These are phyloP conservation scores for Carallia brachiata DNA, from an alignment of 345 rosid genomes.

Conservation along the genomic window DNA sequence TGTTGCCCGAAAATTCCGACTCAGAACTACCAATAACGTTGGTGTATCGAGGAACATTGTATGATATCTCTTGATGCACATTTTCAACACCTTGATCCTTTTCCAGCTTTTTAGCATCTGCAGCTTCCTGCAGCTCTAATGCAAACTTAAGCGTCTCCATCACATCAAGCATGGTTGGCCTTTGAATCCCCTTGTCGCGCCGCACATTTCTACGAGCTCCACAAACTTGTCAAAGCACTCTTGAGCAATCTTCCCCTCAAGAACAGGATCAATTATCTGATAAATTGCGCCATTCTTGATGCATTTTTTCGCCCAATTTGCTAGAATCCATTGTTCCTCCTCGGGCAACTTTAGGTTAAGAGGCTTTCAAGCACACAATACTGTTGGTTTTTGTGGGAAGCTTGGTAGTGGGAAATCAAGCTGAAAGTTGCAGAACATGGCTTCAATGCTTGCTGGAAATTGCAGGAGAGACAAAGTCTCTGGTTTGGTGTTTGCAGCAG, in stretches of 20 bases:
- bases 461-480: too few relatives aligned
- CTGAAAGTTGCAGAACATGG: too few relatives aligned
- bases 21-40: not conserved
- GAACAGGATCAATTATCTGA: not conserved
- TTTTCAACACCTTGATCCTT: not conserved
- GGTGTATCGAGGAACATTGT: not conserved
- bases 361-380: not conserved
- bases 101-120: not conserved
- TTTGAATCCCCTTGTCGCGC: not conserved
- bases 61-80: not conserved
- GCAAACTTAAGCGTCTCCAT: not conserved
- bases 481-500: too few relatives aligned
- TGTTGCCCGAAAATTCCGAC: not conserved
- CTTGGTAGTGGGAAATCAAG: too few relatives aligned
- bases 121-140: not conserved
- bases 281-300: not conserved
- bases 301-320: not conserved
- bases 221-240: not conserved
- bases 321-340: not conserved
- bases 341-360: not conserved
- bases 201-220: not conserved
- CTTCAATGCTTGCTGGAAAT: too few relatives aligned
- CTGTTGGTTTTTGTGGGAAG: too few relatives aligned
- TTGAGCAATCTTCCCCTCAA: not conserved
- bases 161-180: not conserved